phyloP scores from a whole-genome alignment of 208 protist genomes.

The Acanthamoeba divionensis region DNA sequence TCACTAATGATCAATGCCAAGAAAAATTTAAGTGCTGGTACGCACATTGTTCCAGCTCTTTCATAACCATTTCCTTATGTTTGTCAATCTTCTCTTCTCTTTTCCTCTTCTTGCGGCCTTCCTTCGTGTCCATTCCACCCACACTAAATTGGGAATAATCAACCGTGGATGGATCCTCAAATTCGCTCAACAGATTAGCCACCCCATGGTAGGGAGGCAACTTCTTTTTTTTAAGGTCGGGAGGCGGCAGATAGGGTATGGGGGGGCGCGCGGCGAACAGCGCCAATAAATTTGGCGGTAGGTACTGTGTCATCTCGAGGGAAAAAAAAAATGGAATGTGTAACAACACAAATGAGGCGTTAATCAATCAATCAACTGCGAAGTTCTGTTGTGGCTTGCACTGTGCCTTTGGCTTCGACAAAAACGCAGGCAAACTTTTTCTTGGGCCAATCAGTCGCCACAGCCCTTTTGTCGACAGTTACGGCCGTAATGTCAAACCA shows the following conservation, averaged over 20 bases:
- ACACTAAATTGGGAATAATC: slow-evolving; percentile 49
- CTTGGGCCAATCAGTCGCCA: too few species aligned
- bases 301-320: slow-evolving; percentile 61
- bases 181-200: slow-evolving; percentile 22
- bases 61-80: slow-evolving; percentile 1
- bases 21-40: neutral
- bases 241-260: slow-evolving; percentile 62
- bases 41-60: slow-evolving; percentile 64
- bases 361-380: too few species aligned
- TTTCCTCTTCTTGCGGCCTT: slow-evolving; percentile 59
- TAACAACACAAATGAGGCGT: neutral
- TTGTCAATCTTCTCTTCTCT: slow-evolving; percentile 64
- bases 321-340: neutral
- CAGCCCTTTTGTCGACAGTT: too few species aligned
- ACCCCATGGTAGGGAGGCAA: slow-evolving; percentile 69
- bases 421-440: too few species aligned
- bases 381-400: too few species aligned
- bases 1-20: neutral
- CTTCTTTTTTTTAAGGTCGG: slow-evolving; percentile 57
- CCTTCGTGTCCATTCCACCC: slow-evolving; percentile 30
- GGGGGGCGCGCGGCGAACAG: slow-evolving; percentile 76
- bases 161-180: slow-evolving; percentile 59
- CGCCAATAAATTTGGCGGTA: slow-evolving; percentile 74
- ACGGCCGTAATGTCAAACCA: too few species aligned
- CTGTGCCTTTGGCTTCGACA: too few species aligned